Conservation (phyloP, 129 eudicot species). For the Erigeron canadensis region DNA sequence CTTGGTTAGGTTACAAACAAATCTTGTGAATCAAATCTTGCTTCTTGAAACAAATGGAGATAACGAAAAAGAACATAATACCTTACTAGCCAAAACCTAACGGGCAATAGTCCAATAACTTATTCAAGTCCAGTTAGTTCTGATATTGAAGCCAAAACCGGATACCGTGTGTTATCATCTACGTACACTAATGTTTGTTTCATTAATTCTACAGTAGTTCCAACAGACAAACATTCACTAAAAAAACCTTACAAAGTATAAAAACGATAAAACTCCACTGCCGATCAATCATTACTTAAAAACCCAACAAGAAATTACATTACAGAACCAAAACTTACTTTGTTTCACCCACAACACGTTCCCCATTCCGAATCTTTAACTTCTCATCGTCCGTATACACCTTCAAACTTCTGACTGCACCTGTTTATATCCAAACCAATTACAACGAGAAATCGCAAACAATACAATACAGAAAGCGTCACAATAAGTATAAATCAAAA, state of each 20-base stretch:
- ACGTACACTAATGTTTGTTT: no score
- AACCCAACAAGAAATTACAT: no score
- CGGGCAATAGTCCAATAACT: neutral
- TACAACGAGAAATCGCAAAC: neutral
- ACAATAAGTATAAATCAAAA: neutral
- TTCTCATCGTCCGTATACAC: slow-evolving; percentile 48
- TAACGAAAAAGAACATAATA: no score
- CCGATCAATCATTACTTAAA: no score
- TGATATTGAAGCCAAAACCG: slow-evolving; percentile 9
- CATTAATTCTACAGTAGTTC: no score
- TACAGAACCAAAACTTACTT: slow-evolving; percentile 40
- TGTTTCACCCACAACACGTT: slow-evolving; percentile 24
- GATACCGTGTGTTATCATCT: neutral
- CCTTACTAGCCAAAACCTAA: neutral
- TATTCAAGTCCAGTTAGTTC: slow-evolving; percentile 4
- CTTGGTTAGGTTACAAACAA: neutral
- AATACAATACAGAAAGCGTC: neutral
- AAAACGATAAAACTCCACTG: no score
- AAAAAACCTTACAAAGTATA: neutral
- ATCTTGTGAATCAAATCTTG: no score
- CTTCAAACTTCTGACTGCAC: slow-evolving; percentile 47
- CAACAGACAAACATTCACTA: neutral
- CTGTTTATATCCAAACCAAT: slow-evolving; percentile 14
- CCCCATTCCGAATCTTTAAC: slow-evolving; percentile 18
- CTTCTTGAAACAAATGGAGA: no score